phyloP scores from a whole-genome alignment of 306 rosid species.

The Comarum palustre region DNA sequence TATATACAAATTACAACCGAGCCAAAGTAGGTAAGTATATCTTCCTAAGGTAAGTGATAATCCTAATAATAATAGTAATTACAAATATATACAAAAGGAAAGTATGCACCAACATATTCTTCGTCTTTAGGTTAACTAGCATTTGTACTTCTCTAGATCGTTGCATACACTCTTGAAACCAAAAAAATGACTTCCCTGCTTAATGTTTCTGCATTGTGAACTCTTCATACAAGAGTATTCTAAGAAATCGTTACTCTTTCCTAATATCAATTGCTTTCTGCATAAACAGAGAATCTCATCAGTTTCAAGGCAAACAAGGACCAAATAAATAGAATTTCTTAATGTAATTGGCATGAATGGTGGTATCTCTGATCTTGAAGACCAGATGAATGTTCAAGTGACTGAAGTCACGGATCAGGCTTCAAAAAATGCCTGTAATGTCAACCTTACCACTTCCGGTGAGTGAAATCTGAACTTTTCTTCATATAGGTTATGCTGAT shows the following conservation, averaged over 20 bases:
- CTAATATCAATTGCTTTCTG: neutral
- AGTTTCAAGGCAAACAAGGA: conserved; percentile 38
- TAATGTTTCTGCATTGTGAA: neutral
- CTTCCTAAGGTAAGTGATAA: no score
- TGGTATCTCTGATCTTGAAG: conserved; percentile 25
- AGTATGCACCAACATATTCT: no score
- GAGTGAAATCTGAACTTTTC: conserved; percentile 22
- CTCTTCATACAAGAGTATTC: neutral
- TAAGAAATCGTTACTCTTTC: neutral
- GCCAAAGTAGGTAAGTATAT: no score
- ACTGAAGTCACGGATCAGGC: conserved; percentile 45
- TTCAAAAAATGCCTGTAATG: conserved; percentile 39
- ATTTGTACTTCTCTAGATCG: neutral
- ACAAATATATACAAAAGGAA: no score
- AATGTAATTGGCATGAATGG: conserved; percentile 37
- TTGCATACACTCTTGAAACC: neutral
- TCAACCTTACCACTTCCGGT: conserved; percentile 64
- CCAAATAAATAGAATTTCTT: conserved; percentile 35
- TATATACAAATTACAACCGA: no score
- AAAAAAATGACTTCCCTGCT: neutral
- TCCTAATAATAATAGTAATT: no score
- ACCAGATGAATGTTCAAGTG: conserved; percentile 49
- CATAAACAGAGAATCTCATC: conserved; percentile 53
- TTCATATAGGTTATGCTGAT: neutral
- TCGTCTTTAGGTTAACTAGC: neutral